Evolutionary conservation across 2,329 filamentous ascomycete genomes (phyloP).

Genomic region (Scedosporium dehoogii): DNA sequence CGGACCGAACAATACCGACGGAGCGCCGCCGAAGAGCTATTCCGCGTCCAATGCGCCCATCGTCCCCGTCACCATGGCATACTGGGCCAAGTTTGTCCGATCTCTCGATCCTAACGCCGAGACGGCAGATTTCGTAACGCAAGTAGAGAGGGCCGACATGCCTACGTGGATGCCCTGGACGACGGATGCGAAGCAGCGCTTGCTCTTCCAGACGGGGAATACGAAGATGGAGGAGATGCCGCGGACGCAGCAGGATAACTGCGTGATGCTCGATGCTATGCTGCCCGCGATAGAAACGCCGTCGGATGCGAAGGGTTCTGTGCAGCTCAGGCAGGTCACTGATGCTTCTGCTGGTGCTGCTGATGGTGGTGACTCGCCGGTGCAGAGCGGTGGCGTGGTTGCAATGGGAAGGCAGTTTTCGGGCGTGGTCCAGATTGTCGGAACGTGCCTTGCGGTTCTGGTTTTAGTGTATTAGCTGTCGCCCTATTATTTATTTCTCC

Average conservation of each 20-base stretch:
- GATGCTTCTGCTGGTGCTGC: not conserved
- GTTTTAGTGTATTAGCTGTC: not conserved
- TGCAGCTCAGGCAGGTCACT: conserved; percentile 10
- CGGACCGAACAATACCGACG: conserved; percentile 46
- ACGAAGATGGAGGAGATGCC: conserved; percentile 30
- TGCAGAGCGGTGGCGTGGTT: not conserved
- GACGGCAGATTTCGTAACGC: not conserved
- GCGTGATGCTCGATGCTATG: conserved; percentile 15
- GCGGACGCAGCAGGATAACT: conserved; percentile 13
- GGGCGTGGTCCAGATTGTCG: not conserved
- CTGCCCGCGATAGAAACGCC: conserved; percentile 14
- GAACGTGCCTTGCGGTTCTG: not conserved
- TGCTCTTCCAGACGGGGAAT: conserved; percentile 31
- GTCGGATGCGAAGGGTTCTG: conserved; percentile 7
- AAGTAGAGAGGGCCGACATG: conserved; percentile 31
- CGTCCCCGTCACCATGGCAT: conserved; percentile 53
- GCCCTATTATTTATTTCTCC: not conserved
- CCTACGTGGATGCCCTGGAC: conserved; percentile 40
- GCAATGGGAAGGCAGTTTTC: not conserved
- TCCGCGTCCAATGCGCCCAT: conserved; percentile 42
- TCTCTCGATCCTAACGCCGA: conserved; percentile 51
- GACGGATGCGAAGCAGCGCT: conserved; percentile 19
- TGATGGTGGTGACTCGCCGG: not conserved
- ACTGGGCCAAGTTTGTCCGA: conserved; percentile 66
- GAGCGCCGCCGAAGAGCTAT: conserved; percentile 45